These are phyloP conservation scores for Triticum dicoccoides DNA, from an alignment of 176 grass and related monocot species.

Conservation along the genomic window DNA sequence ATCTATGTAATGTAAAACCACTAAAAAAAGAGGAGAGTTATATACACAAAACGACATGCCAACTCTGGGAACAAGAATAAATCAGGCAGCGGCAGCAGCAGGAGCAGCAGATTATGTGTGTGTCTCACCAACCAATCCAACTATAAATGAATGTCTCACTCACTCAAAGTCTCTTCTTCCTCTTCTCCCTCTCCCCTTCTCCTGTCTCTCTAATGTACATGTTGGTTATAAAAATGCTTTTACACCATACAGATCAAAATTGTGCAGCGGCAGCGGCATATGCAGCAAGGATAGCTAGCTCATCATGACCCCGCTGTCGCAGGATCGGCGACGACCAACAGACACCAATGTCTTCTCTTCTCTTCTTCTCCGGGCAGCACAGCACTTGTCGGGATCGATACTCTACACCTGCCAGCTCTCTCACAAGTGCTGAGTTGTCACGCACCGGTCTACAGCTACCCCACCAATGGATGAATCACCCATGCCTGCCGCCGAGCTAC, in stretches of 20 bases:
- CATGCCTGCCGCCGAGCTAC: slow-evolving; percentile 26
- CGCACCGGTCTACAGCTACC: slow-evolving; percentile 36
- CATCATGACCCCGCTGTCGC: neutral
- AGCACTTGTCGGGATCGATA: neutral
- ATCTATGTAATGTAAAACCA: neutral
- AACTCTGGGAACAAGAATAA: slow-evolving; percentile 31
- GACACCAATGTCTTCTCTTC: neutral
- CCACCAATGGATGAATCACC: slow-evolving; percentile 25
- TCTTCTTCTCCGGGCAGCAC: slow-evolving; percentile 13
- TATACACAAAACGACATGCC: slow-evolving; percentile 29
- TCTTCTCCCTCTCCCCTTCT: neutral
- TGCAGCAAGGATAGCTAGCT: slow-evolving; percentile 23
- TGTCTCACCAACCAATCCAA: slow-evolving; percentile 42
- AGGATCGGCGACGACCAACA: neutral
- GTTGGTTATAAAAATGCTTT: slow-evolving; percentile 56
- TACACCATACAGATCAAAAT: slow-evolving; percentile 67
- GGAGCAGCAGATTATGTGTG: slow-evolving; percentile 25
- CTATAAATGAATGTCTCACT: slow-evolving; percentile 55
- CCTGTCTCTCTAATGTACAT: slow-evolving; percentile 57
- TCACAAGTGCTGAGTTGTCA: slow-evolving; percentile 20
- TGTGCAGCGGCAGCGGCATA: slow-evolving; percentile 32
- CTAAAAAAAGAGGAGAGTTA: neutral
- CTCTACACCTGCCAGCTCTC: slow-evolving; percentile 22
- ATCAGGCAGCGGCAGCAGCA: slow-evolving; percentile 21
- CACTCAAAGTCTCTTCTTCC: slow-evolving; percentile 25